These are phyloP conservation scores for Suhomyces ambrosiae DNA, from an alignment of 1,139 yeast genomes.

Conservation along the genomic window DNA sequence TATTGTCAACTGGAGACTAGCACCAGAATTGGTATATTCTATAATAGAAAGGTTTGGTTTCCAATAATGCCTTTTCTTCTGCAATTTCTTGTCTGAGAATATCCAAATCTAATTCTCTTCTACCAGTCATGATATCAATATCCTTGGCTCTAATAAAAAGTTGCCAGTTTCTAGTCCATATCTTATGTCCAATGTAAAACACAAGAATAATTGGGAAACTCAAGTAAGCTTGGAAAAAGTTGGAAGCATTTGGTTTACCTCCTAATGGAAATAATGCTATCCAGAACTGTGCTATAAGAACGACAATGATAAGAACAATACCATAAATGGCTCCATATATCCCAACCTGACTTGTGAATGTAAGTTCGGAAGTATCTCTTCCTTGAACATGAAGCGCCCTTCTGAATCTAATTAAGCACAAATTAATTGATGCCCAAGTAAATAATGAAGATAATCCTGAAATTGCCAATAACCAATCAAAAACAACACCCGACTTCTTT, in stretches of 20 bases:
- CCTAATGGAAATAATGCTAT: constrained; percentile 45
- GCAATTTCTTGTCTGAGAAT: constrained; percentile 51
- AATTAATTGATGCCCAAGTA: constrained; percentile 40
- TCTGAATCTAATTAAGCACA: constrained; percentile 42
- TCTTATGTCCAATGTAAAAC: constrained; percentile 53
- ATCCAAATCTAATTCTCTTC: constrained; percentile 58
- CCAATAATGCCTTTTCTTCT: constrained; percentile 45
- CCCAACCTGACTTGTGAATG: constrained; percentile 37
- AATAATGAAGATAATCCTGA: constrained; percentile 40
- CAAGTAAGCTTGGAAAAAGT: constrained; percentile 56
- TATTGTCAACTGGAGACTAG: too few species aligned
- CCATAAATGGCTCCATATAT: constrained; percentile 36
- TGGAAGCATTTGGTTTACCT: constrained; percentile 32
- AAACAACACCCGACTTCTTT: constrained; percentile 33
- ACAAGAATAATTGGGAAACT: constrained; percentile 55
- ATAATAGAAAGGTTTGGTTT: constrained; percentile 32
- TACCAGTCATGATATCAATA: constrained; percentile 56
- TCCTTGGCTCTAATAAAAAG: constrained; percentile 43
- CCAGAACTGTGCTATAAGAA: constrained; percentile 47
- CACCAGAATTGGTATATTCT: constrained; percentile 52
- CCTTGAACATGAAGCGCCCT: constrained; percentile 35
- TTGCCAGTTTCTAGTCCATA: constrained; percentile 48
- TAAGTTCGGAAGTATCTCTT: constrained; percentile 35
- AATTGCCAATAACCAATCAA: constrained; percentile 39
- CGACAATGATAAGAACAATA: constrained; percentile 29